Percentiles rank a stretch among this genome's conserved stretches.
Conservation (phyloP, 192 early-diverging fungal species). For the Coemansia pectinata region DNA sequence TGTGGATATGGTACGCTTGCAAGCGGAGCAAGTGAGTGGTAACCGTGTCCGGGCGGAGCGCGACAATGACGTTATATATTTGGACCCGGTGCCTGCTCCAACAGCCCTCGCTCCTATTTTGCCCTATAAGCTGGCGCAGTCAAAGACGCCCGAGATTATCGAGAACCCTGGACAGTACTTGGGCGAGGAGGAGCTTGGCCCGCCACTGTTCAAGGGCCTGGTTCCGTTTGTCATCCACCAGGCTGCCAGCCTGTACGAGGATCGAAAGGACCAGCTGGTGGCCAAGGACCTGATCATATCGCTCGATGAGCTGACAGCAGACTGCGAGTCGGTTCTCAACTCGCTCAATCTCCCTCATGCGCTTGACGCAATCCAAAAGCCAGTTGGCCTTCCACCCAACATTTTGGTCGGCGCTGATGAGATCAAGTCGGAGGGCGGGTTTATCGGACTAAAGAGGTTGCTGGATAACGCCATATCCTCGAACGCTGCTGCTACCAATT, state of each 20-base stretch:
- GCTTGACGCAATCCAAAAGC: conserved; percentile 73
- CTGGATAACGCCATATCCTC: conserved; percentile 62
- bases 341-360: conserved; percentile 71
- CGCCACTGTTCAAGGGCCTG: conserved; percentile 79
- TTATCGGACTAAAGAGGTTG: conserved; percentile 61
- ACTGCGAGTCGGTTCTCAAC: conserved; percentile 68
- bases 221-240: conserved; percentile 93
- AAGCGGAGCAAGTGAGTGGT: conserved; percentile 53
- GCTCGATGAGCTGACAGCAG: conserved; percentile 67
- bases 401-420: conserved; percentile 74
- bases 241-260: conserved; percentile 82
- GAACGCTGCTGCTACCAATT: conserved; percentile 49
- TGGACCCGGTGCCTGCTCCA: conserved; percentile 70
- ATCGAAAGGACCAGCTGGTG: conserved; percentile 76
- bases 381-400: conserved; percentile 70
- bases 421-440: conserved; percentile 71
- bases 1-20: conserved; percentile 34
- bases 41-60: conserved; percentile 69
- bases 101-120: conserved; percentile 62
- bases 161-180: conserved; percentile 70
- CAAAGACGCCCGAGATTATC: conserved; percentile 59
- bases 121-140: conserved; percentile 72
- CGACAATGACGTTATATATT: conserved; percentile 92
- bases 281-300: conserved; percentile 64
- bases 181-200: conserved; percentile 64